These are phyloP conservation scores for Coniochaeta sp. DNA, from an alignment of 2,329 filamentous ascomycete species.

Conservation along the genomic window DNA sequence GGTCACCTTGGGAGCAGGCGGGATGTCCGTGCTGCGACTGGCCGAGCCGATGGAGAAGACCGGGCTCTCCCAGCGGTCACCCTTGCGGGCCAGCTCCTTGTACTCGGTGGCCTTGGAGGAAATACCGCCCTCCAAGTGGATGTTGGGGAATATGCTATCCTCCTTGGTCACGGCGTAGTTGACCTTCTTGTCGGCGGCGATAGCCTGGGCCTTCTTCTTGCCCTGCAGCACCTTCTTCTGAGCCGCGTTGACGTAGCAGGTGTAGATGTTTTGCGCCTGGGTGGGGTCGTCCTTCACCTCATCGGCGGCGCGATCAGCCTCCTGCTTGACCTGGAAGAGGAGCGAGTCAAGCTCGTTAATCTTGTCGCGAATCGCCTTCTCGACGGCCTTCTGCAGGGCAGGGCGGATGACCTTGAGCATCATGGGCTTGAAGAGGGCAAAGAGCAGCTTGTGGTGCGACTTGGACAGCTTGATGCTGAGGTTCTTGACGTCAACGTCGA, in stretches of 20 bases:
- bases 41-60: conserved; percentile 85
- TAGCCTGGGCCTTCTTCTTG: conserved; percentile 67
- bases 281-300: conserved; percentile 63
- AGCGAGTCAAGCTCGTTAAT: conserved; percentile 68
- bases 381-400: conserved; percentile 76
- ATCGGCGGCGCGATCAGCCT: conserved; percentile 66
- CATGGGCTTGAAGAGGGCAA: conserved; percentile 78
- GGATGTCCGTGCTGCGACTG: conserved; percentile 64
- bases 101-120: conserved; percentile 93
- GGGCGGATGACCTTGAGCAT: conserved; percentile 79
- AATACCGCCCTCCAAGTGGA: conserved; percentile 80
- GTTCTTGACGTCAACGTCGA: conserved; percentile 74
- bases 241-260: conserved; percentile 69
- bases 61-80: conserved; percentile 89
- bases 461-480: conserved; percentile 86
- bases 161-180: conserved; percentile 82
- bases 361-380: conserved; percentile 82
- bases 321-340: conserved; percentile 70
- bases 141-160: conserved; percentile 82
- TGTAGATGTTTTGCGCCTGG: conserved; percentile 75
- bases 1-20: conserved; percentile 45
- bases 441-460: conserved; percentile 90
- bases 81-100: conserved; percentile 78
- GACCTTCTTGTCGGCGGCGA: conserved; percentile 60
- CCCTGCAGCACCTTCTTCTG: conserved; percentile 68